A percentile compares a stretch with the other conserved stretches of the same genome.
phyloP scores from a whole-genome alignment of 169 alveolate species.

The Theileria annulata region DNA sequence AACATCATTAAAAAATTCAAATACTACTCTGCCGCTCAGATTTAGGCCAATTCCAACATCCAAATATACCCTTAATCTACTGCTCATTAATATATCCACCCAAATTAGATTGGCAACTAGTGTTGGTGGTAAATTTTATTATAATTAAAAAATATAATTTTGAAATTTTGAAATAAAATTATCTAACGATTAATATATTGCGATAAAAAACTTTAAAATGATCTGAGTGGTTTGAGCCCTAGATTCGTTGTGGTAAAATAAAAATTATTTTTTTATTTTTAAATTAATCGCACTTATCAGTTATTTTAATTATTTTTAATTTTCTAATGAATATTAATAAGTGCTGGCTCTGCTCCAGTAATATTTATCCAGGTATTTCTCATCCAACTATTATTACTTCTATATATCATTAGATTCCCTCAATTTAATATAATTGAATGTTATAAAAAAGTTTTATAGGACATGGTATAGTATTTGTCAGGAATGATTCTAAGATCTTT shows the following conservation, averaged over 20 bases:
- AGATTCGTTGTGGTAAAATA: neutral
- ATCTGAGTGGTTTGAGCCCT: neutral
- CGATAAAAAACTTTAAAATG: neutral
- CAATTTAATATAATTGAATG: neutral
- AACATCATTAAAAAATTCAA: constrained; percentile 90
- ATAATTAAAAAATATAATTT: neutral
- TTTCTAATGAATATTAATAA: constrained; percentile 92
- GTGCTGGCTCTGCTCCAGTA: constrained; percentile 96
- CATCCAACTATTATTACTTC: neutral
- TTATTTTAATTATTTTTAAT: neutral
- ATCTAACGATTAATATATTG: neutral
- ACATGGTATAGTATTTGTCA: constrained; percentile 96
- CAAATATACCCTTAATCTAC: constrained; percentile 52
- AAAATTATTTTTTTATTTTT: neutral
- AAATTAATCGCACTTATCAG: neutral
- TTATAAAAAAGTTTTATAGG: constrained; percentile 65
- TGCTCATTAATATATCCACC: constrained; percentile 25
- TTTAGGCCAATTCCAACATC: constrained; percentile 76
- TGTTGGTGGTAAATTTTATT: neutral
- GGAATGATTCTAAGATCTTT: constrained; percentile 97
- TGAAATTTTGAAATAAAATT: neutral
- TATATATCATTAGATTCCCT: neutral
- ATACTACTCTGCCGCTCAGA: constrained; percentile 87
- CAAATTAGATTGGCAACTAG: neutral
- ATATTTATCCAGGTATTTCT: constrained; percentile 91